Evolutionary conservation across 108 stramenopile species (phyloP).

Genomic region (Cylindrotheca closterium): DNA sequence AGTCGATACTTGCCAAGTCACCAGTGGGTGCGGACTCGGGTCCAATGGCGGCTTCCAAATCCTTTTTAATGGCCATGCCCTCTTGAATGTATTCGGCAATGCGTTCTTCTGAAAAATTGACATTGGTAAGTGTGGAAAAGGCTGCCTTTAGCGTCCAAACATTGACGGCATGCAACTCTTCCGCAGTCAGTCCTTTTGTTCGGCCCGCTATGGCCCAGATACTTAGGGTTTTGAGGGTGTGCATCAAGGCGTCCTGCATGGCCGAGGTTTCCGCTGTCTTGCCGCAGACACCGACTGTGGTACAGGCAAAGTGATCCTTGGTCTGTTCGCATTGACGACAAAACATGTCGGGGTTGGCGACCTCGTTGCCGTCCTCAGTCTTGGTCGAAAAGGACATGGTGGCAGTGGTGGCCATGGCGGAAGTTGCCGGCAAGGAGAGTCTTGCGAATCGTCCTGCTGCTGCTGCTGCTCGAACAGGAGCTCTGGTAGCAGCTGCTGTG

Average conservation of each 20-base stretch:
- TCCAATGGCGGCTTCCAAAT: constrained; percentile 30
- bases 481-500: background rate
- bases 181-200: constrained; percentile 41
- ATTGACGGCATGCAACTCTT: constrained; percentile 53
- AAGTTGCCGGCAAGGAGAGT: background rate
- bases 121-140: constrained; percentile 83
- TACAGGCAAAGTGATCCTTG: constrained; percentile 66
- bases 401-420: background rate
- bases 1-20: constrained; percentile 39
- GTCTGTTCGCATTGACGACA: constrained; percentile 87
- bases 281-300: constrained; percentile 70
- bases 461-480: no score
- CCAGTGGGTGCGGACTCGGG: constrained; percentile 27
- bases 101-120: constrained; percentile 72
- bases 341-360: constrained; percentile 68
- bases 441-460: background rate
- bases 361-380: background rate
- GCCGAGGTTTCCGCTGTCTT: constrained; percentile 62
- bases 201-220: constrained; percentile 59
- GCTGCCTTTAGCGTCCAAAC: constrained; percentile 64
- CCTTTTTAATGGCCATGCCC: constrained; percentile 42
- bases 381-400: background rate
- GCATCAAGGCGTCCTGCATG: constrained; percentile 65
- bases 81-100: constrained; percentile 67
- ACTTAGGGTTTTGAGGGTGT: constrained; percentile 50